Evolutionary conservation across 805 yeast species (phyloP).

Genomic region (Yarrowia phangngaensis): DNA sequence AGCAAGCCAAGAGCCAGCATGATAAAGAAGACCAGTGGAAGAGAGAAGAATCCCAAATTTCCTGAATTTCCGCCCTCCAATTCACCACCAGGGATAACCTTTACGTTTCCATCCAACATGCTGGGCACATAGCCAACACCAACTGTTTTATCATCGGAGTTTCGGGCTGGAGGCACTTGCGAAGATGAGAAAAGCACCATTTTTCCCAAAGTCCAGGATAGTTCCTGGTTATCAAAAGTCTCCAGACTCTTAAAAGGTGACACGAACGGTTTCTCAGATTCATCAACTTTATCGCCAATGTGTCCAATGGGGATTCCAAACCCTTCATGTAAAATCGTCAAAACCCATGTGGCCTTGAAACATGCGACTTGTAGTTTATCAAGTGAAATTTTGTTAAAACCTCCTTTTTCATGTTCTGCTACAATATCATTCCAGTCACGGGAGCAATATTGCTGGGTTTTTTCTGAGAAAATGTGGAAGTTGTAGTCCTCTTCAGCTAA

Average conservation of each 20-base stretch:
- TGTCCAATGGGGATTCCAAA: slow-evolving; percentile 63
- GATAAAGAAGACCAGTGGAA: slow-evolving; percentile 3
- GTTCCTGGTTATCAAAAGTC: slow-evolving; percentile 73
- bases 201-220: slow-evolving; percentile 94
- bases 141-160: slow-evolving; percentile 2
- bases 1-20: slow-evolving; percentile 8
- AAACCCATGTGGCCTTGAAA: slow-evolving; percentile 93
- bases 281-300: slow-evolving; percentile 27
- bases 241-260: slow-evolving; percentile 79
- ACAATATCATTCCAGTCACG: slow-evolving; percentile 62
- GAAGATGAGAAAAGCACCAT: slow-evolving; percentile 79
- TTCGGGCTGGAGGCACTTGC: slow-evolving; percentile 36
- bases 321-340: slow-evolving; percentile 86
- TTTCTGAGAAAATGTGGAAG: slow-evolving; percentile 58
- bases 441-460: slow-evolving; percentile 69
- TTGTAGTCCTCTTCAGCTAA: slow-evolving; percentile 81
- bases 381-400: slow-evolving; percentile 54
- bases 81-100: slow-evolving; percentile 16
- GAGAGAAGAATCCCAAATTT: not conserved
- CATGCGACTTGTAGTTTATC: slow-evolving; percentile 67
- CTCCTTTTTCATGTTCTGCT: slow-evolving; percentile 50
- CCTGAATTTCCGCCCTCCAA: not conserved
- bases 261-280: slow-evolving; percentile 33
- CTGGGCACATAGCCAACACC: slow-evolving; percentile 19
- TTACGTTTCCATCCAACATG: slow-evolving; percentile 7